Evolutionary conservation across 2,329 filamentous ascomycete genomes (phyloP).

Genomic region (Cercospora sp.): DNA sequence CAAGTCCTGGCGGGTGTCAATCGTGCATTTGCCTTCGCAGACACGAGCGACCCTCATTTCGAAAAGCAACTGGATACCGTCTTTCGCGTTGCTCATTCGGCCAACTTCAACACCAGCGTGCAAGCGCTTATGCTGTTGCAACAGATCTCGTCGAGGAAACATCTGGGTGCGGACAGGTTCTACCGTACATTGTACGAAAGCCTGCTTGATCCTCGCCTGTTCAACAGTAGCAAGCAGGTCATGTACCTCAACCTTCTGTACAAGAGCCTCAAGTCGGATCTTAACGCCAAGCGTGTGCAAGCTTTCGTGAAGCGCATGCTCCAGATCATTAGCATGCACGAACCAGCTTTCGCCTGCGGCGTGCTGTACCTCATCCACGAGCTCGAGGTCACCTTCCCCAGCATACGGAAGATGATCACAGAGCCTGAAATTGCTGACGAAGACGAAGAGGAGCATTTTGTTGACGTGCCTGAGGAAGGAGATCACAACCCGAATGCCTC

Average conservation of each 20-base stretch:
- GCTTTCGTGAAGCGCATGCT: slow-evolving; percentile 93
- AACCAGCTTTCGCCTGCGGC: slow-evolving; percentile 88
- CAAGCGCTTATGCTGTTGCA: slow-evolving; percentile 94
- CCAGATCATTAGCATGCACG: slow-evolving; percentile 83
- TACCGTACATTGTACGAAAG: slow-evolving; percentile 96
- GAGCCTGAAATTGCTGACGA: slow-evolving; percentile 77
- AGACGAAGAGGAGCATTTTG: slow-evolving; percentile 69
- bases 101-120: slow-evolving; percentile 98
- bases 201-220: slow-evolving; percentile 81
- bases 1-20: slow-evolving; percentile 93
- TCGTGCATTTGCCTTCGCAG: slow-evolving; percentile 89
- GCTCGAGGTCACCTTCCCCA: slow-evolving; percentile 75
- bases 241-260: slow-evolving; percentile 92
- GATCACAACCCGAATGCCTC: slow-evolving; percentile 39
- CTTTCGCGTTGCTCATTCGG: slow-evolving; percentile 93
- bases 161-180: slow-evolving; percentile 83
- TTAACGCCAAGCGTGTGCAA: slow-evolving; percentile 89
- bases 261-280: slow-evolving; percentile 81
- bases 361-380: slow-evolving; percentile 88
- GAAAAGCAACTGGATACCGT: slow-evolving; percentile 90
- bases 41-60: slow-evolving; percentile 74
- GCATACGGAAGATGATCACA: slow-evolving; percentile 73
- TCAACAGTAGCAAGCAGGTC: slow-evolving; percentile 89
- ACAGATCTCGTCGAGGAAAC: slow-evolving; percentile 78
- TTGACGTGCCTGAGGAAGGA: slow-evolving; percentile 62